Conservation (phyloP, 192 early-diverging fungal species). For the Chytriomyces sp. region DNA sequence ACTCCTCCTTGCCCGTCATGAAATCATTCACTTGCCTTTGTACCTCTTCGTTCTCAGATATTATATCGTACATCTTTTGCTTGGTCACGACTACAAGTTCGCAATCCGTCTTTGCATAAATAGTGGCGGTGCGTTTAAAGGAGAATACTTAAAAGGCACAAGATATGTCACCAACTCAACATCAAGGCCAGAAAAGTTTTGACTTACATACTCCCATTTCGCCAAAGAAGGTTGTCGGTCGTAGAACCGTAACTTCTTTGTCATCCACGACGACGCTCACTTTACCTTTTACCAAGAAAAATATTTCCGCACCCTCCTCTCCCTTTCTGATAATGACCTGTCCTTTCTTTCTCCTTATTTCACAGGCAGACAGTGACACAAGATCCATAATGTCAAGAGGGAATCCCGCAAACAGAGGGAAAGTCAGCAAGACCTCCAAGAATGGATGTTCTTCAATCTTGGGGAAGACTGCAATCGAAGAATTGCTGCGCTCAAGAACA, state of each 20-base stretch:
- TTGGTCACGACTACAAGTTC: conserved; percentile 38
- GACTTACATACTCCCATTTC: conserved; percentile 45
- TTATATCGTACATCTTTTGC: conserved; percentile 33
- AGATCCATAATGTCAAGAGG: conserved; percentile 35
- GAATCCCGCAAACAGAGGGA: conserved; percentile 47
- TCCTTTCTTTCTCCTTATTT: conserved; percentile 34
- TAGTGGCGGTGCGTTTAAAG: conserved; percentile 28
- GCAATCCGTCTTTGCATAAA: conserved; percentile 37
- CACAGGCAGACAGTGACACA: conserved; percentile 12
- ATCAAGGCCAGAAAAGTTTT: not conserved
- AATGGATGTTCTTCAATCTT: conserved; percentile 3
- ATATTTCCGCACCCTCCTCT: conserved; percentile 47
- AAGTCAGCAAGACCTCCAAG: conserved; percentile 30
- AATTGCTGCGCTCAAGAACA: not conserved
- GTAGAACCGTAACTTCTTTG: conserved; percentile 8
- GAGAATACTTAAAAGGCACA: conserved; percentile 29
- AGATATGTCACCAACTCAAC: not conserved
- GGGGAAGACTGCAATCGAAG: not conserved
- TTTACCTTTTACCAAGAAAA: conserved; percentile 40
- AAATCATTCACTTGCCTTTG: conserved; percentile 2
- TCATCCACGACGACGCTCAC: conserved; percentile 33
- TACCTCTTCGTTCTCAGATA: conserved; percentile 17
- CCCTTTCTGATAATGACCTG: conserved; percentile 43
- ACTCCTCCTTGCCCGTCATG: conserved; percentile 7
- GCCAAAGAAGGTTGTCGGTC: conserved; percentile 39